Evolutionary conservation across 768 basidiomycete species (phyloP), one percentile per base, ranked within the genome.

Genomic region (Leccinum disarticulatum): DNA sequence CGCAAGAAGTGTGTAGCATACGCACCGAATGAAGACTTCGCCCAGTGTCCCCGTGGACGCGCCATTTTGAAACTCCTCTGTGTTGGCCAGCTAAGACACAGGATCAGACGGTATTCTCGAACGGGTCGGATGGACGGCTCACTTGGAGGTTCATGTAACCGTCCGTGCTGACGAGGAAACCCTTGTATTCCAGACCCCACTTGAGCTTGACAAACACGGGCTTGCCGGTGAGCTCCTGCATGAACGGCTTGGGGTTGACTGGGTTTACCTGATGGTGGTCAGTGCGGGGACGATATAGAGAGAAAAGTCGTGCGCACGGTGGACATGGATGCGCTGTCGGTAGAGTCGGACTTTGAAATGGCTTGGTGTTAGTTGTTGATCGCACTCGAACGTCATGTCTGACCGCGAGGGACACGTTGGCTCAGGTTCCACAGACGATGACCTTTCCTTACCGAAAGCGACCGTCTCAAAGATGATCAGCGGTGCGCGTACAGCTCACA

Each of bases 71-170:
- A 90, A 96, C 74, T 99, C 97, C 74, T 98, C 97, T 3, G 97
- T 95, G 74, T 98, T 98, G n/a, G 95, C 96, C 55, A 99, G 51
- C 51, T 52, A 31, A 6, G 0, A 52, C 4, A 5, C 6, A 13
- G n/a, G 51, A 33, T 52, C 11, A 33, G 30, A 33, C 10, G 30
- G 11, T 11, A 2, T 22, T 5, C 10, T 33, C 6, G 51, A n/a
- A 22, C 9, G 49, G 27, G 49, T 5, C 9, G 11, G 51, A 33
- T 0, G 51, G 10, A 43, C 10, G 31, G 27, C n/a, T 61, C 68
- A 93, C 96, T 82, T 99, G 97, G 51, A 99, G 85, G 75, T 99
- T 99, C 97, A 98, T 98, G 79, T 97, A 99, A 13, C 93, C 93
- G 76, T 99, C 97, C 7, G 97, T 98, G 70, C 93, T 95, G 65